Evolutionary conservation across 1,139 yeast genomes (phyloP).

Genomic region (Meyerozyma carpophila): DNA sequence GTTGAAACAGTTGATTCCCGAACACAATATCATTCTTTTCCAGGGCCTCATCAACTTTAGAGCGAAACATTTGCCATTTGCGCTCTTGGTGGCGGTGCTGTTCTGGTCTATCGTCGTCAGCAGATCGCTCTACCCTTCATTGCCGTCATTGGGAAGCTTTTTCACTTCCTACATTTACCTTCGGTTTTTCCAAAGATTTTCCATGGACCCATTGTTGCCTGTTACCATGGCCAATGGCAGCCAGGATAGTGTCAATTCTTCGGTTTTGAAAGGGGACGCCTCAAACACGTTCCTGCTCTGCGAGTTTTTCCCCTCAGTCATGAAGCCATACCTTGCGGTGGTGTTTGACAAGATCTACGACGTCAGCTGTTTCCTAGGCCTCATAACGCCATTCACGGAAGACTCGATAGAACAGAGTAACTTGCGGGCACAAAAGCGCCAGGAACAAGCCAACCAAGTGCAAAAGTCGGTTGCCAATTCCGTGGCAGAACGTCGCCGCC

Average conservation of each 20-base stretch:
- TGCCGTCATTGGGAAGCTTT: slow-evolving; percentile 69
- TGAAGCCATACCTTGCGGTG: slow-evolving; percentile 49
- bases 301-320: slow-evolving; percentile 68
- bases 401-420: slow-evolving; percentile 72
- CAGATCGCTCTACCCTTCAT: slow-evolving; percentile 44
- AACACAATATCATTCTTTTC: slow-evolving; percentile 70
- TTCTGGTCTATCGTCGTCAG: slow-evolving; percentile 38
- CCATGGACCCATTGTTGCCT: slow-evolving; percentile 35
- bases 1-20: slow-evolving; percentile 84
- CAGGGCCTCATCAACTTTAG: slow-evolving; percentile 61
- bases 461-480: slow-evolving; percentile 45
- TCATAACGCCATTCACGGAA: slow-evolving; percentile 64
- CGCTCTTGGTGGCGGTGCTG: slow-evolving; percentile 42
- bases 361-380: slow-evolving; percentile 45
- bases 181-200: slow-evolving; percentile 60
- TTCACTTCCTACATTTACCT: slow-evolving; percentile 68
- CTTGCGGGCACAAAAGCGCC: slow-evolving; percentile 58
- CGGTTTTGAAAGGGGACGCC: slow-evolving; percentile 69
- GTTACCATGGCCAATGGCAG: slow-evolving; percentile 24
- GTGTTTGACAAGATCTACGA: slow-evolving; percentile 52
- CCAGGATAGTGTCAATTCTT: slow-evolving; percentile 14
- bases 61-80: slow-evolving; percentile 69
- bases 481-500: slow-evolving; percentile 80
- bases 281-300: slow-evolving; percentile 82
- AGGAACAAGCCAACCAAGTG: slow-evolving; percentile 36